These are phyloP conservation scores for Psidium friedrichsthalianum DNA, from an alignment of 345 rosid species.

Conservation along the genomic window DNA sequence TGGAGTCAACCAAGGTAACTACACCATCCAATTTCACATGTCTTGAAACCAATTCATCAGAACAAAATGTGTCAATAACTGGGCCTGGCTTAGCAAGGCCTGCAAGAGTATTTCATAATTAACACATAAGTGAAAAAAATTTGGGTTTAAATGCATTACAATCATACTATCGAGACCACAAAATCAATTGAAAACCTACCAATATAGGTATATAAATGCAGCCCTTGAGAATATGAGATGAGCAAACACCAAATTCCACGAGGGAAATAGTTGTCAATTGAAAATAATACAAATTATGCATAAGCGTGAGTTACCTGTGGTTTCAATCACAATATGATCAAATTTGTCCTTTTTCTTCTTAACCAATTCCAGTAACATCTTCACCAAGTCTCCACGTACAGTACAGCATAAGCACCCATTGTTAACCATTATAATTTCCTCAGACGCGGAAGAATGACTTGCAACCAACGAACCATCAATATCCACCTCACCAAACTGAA, in stretches of 20 bases:
- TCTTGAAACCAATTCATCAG: constrained; percentile 51
- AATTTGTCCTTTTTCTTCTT: constrained; percentile 44
- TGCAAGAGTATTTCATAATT: constrained; percentile 10
- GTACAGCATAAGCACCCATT: constrained; percentile 64
- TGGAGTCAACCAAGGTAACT: constrained; percentile 69
- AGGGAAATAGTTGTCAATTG: background rate
- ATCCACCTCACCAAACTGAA: constrained; percentile 62
- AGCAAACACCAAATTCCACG: background rate
- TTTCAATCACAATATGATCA: constrained; percentile 74
- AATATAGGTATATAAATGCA: background rate
- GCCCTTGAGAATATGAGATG: background rate
- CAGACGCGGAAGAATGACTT: constrained; percentile 52
- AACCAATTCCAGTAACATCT: constrained; percentile 66
- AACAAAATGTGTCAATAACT: constrained; percentile 60
- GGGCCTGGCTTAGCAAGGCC: constrained; percentile 81
- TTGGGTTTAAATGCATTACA: background rate
- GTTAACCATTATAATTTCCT: constrained; percentile 56
- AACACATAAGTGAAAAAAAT: background rate
- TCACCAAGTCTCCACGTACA: constrained; percentile 63
- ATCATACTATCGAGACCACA: background rate
- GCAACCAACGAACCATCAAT: constrained; percentile 71
- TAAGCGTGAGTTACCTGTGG: constrained; percentile 35
- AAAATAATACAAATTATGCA: background rate
- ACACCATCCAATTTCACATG: constrained; percentile 63
- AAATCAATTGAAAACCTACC: background rate